A percentile compares a stretch with the other conserved stretches of the same genome.
Evolutionary conservation across 805 yeast species (phyloP).

Genomic region (Candida palmyrensis): DNA sequence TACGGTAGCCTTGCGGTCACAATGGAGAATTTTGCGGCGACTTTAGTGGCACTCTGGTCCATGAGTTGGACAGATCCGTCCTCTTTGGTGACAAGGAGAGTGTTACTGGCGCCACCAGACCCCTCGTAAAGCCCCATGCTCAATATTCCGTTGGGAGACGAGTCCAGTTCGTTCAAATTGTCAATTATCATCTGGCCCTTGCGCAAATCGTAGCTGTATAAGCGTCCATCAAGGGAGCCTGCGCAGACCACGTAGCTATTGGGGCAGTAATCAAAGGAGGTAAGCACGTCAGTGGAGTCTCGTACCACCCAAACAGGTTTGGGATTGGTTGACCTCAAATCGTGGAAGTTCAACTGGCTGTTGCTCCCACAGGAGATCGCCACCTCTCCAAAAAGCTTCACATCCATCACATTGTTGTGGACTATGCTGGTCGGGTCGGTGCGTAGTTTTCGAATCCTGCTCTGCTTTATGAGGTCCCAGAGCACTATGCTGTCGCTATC

Average conservation of each 20-base stretch:
- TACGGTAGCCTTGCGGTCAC: conserved; percentile 2
- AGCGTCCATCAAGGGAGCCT: conserved; percentile 18
- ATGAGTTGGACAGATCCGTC: conserved; percentile 8
- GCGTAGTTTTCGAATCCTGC: conserved; percentile 6
- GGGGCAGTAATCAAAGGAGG: conserved; percentile 11
- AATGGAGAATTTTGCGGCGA: neutral
- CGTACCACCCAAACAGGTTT: conserved; percentile 12
- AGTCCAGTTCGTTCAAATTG: conserved; percentile 1
- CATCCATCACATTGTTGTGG: conserved; percentile 15
- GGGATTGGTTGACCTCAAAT: conserved; percentile 10
- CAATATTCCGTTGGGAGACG: conserved; percentile 1
- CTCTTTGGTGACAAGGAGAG: conserved; percentile 7
- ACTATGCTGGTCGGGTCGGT: conserved; percentile 3
- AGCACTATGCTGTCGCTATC: conserved; percentile 10
- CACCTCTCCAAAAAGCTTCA: conserved; percentile 13
- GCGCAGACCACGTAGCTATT: conserved; percentile 7
- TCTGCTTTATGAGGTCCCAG: conserved; percentile 17
- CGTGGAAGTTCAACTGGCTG: conserved; percentile 18
- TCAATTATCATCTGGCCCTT: conserved; percentile 9
- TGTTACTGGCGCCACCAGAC: no score
- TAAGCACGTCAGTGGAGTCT: conserved; percentile 21
- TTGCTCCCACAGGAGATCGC: conserved; percentile 22
- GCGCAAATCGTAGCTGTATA: conserved; percentile 20
- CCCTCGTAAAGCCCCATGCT: conserved; percentile 2
- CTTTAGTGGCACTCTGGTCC: conserved; percentile 1